Evolutionary conservation across 306 rosid species (phyloP), one percentile per base, ranked within the genome.

Genomic region (Cicer pinnatifidum): DNA sequence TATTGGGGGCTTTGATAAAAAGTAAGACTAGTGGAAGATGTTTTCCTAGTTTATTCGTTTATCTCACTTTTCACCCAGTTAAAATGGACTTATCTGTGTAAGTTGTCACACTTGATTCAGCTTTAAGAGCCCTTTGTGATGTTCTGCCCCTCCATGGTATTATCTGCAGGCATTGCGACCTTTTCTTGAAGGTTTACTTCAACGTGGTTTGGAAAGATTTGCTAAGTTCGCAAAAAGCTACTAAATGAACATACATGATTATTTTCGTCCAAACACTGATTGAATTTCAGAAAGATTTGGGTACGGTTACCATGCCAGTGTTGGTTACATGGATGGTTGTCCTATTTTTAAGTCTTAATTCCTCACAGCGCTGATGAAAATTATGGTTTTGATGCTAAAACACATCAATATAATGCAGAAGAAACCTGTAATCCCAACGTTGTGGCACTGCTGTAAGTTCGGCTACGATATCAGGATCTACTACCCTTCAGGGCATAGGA

Each of bases 131-230:
- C 62, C 69, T 78, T 46, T 72, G 71, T 37, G 65, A 57, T 58
- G 6, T 75, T 84, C 37, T 15, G 11, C 52, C 41, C 67, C 51
- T 60, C 48, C 76, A 61, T 76, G 17, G 47, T 44, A 71, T 62
- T 47, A 57, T 77, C 51, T 86, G 57, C 86, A 95, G 99, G 97
- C 97, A 40, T 81, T 91, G 80, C 81, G 87, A 81, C 99, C 97
- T 53, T 87, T 95, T 71, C 97, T 90, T 33, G 86, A 90, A 84
- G 81, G 82, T 79, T 82, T 95, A 75, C 99, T 95, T 73, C 54
- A 9, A 71, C 81, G 88, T 23, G 96, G 96, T 68, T 83, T 95
- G 84, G 88, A 91, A 82, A 73, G 85, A 66, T 91, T 91, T 78
- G 89, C 95, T 13, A 85, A 56, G 1, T 81, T 86, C 69, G 90